Evolutionary conservation across 2,329 filamentous ascomycete species (phyloP).

Genomic region (Aciculosporium take): DNA sequence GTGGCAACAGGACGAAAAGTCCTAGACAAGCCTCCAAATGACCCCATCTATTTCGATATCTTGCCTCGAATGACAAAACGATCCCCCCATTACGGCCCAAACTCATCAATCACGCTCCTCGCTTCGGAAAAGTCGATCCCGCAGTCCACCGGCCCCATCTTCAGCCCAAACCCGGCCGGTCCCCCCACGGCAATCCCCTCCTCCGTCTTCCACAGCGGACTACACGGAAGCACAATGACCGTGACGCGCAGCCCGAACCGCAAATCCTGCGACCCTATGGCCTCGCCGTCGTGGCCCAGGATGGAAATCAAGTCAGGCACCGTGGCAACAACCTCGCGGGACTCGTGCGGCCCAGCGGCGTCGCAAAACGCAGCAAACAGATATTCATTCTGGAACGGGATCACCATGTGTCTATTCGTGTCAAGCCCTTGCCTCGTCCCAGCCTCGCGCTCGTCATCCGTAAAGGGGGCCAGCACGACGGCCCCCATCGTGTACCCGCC

Average conservation of each 20-base stretch:
- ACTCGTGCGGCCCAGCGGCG: conserved; percentile 15
- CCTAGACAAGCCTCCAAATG: no score
- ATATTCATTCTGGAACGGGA: conserved; percentile 29
- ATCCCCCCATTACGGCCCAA: conserved; percentile 6
- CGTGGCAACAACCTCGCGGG: conserved; percentile 19
- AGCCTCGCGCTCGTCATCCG: conserved; percentile 17
- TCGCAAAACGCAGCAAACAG: conserved; percentile 23
- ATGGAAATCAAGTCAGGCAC: conserved; percentile 24
- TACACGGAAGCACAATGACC: conserved; percentile 34
- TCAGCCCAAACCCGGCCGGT: conserved; percentile 18
- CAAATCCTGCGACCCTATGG: conserved; percentile 34
- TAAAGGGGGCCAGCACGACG: conserved; percentile 19
- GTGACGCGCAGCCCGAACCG: conserved; percentile 35
- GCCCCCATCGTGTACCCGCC: conserved; percentile 28
- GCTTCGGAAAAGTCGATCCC: conserved; percentile 28
- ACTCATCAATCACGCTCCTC: conserved; percentile 36
- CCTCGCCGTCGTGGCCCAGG: conserved; percentile 29
- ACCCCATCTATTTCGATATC: no score
- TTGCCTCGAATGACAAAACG: no score
- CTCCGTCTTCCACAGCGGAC: conserved; percentile 33
- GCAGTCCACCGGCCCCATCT: conserved; percentile 11
- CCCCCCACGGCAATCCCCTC: conserved; percentile 21
- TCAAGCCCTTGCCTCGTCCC: conserved; percentile 8
- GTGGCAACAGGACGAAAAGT: no score
- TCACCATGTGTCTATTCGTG: conserved; percentile 19